Percentiles rank a stretch among this genome's conserved stretches.
These are phyloP conservation scores for Amanita exitialis DNA, from an alignment of 768 basidiomycete genomes.

Conservation along the genomic window DNA sequence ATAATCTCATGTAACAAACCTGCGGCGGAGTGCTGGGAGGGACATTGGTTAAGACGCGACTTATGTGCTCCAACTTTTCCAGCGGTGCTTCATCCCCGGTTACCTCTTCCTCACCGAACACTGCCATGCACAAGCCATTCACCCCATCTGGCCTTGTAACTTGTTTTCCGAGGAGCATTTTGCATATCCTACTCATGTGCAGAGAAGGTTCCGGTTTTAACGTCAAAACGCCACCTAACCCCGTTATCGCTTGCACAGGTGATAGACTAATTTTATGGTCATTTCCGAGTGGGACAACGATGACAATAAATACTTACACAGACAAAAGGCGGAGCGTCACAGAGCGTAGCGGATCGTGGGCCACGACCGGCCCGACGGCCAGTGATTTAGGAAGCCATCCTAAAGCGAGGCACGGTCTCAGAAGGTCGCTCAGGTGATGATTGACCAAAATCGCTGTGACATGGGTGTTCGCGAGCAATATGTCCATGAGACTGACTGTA, in stretches of 20 bases:
- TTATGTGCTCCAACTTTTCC: conserved; percentile 67
- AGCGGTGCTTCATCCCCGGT: conserved; percentile 40
- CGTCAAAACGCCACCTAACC: conserved; percentile 53
- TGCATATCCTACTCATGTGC: conserved; percentile 50
- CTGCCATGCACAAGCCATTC: conserved; percentile 53
- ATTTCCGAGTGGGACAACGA: conserved; percentile 7
- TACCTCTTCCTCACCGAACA: conserved; percentile 55
- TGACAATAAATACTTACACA: conserved; percentile 37
- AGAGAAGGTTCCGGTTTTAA: conserved; percentile 27
- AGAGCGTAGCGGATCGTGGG: conserved; percentile 38
- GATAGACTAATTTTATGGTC: conserved; percentile 38
- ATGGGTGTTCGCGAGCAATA: conserved; percentile 52
- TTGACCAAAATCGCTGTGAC: conserved; percentile 52
- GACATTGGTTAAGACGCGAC: conserved; percentile 50
- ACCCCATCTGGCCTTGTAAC: conserved; percentile 64
- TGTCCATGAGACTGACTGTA: conserved; percentile 29
- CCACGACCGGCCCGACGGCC: conserved; percentile 23
- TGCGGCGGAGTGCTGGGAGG: conserved; percentile 45
- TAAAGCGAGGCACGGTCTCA: conserved; percentile 50
- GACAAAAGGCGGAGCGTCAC: conserved; percentile 46
- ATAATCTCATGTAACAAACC: conserved; percentile 28
- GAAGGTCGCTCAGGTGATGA: conserved; percentile 44
- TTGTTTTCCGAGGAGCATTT: conserved; percentile 59
- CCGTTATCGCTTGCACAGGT: conserved; percentile 53
- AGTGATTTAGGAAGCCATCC: conserved; percentile 64